Evolutionary conservation across 2,329 filamentous ascomycete genomes (phyloP), one percentile per base, ranked within the genome.

Genomic region (Neonectria faginata): DNA sequence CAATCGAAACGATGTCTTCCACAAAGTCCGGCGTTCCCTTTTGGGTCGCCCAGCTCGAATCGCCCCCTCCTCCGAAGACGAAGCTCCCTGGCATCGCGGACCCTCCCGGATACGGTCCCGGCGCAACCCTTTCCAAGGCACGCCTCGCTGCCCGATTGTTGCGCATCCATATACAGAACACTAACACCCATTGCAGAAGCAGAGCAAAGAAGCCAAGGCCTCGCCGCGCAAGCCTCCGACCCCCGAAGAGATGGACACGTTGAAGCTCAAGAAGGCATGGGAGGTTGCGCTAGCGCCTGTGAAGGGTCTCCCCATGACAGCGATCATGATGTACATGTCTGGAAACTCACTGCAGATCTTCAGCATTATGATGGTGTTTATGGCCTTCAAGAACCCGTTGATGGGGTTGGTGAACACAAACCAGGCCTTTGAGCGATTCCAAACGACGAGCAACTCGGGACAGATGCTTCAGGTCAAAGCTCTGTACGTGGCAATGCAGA

Each of bases 321-420:
- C 91, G 68, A 95, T 99, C 79, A 97, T 97, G 90, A 98, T 98
- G 94, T 99, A 99, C 86, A 99, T 99, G 96, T 97, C 95, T 33
- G 96, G 96, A 75, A 99, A 98, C 83, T 94, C 93, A 66, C 88
- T 99, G 51, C 96, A 99, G 79, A 98, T 99, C 71, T 99, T 99
- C 84, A 97, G 92, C 81, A 98, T 99, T 81, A 98, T 98, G 93
- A 99, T 98, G 94, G 95, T 98, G 18, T 94, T 95, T 75, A 98
- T 97, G 92, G 90, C 97, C 50, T 99, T 99, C 86, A 98, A 98
- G 85, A 97, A 92, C 71, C 96, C 96, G 10, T 86, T 99, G 65
- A 88, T 93, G 79, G 96, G 94, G 36, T 83, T 98, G 50, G 81
- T 97, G 65, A 88, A 84, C 71, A 95, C 95, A 52, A 94, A 96